These are phyloP conservation scores for Sungouiella blattae DNA, from an alignment of 805 yeast species.

Conservation along the genomic window DNA sequence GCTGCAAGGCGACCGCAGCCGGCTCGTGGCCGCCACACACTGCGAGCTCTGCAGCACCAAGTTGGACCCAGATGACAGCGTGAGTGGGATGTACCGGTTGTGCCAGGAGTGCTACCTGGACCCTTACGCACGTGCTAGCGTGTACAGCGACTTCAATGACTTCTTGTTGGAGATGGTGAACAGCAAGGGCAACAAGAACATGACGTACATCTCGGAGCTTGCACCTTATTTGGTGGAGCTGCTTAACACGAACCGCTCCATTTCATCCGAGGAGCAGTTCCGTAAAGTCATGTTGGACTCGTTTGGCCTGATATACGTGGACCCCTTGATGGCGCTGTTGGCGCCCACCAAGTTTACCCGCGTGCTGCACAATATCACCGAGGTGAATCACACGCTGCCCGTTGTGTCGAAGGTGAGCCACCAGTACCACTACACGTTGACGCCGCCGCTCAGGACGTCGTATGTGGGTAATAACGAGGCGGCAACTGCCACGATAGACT, in stretches of 20 bases:
- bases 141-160: constrained; percentile 26
- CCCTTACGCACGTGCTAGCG: constrained; percentile 26
- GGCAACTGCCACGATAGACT: constrained; percentile 11
- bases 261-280: constrained; percentile 31
- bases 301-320: constrained; percentile 34
- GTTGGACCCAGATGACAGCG: constrained; percentile 23
- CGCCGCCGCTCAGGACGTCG: constrained; percentile 13
- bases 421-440: constrained; percentile 16
- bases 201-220: constrained; percentile 14
- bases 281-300: constrained; percentile 32
- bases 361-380: constrained; percentile 28
- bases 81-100: constrained; percentile 24
- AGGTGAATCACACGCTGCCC: constrained; percentile 15
- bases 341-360: constrained; percentile 26
- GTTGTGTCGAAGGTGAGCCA: constrained; percentile 15
- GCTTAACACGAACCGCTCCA: constrained; percentile 20
- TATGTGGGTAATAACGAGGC: constrained; percentile 10
- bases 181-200: constrained; percentile 12
- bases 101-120: constrained; percentile 27
- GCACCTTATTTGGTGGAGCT: constrained; percentile 17
- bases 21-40: constrained; percentile 11
- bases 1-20: constrained; percentile 16
- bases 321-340: constrained; percentile 36
- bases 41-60: constrained; percentile 28
- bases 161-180: constrained; percentile 22